These are phyloP conservation scores for Aristolochia californica DNA, from an alignment of 164 flowering plant species.

Conservation along the genomic window DNA sequence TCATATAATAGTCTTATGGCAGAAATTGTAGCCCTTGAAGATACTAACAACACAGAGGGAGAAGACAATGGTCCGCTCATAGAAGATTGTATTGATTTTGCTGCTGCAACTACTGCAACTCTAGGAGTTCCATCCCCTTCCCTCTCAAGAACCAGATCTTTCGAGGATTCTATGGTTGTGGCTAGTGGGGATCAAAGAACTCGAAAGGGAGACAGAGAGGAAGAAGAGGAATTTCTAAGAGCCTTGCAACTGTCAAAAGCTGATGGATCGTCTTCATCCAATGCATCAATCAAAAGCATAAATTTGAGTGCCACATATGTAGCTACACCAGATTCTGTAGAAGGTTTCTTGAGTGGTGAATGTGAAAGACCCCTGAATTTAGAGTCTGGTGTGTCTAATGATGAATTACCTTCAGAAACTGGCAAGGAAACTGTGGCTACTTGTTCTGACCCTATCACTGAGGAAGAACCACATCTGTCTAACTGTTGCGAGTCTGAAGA, in stretches of 20 bases:
- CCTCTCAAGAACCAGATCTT: slow-evolving; percentile 66
- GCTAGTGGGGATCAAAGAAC: slow-evolving; percentile 16
- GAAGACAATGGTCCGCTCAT: slow-evolving; percentile 21
- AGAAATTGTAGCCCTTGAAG: slow-evolving; percentile 79
- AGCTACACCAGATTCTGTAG: slow-evolving; percentile 9
- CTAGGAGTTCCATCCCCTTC: slow-evolving; percentile 91
- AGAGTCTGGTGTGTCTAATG: slow-evolving; percentile 10
- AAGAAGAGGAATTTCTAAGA: slow-evolving; percentile 59
- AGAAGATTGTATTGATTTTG: slow-evolving; percentile 82
- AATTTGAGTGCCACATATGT: slow-evolving; percentile 6
- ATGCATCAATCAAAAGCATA: slow-evolving; percentile 22
- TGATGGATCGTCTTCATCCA: slow-evolving; percentile 16
- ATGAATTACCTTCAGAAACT: slow-evolving; percentile 8
- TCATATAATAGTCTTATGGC: slow-evolving; percentile 80
- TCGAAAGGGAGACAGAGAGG: slow-evolving; percentile 74
- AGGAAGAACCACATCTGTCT: slow-evolving; percentile 17
- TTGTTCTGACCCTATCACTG: slow-evolving; percentile 8
- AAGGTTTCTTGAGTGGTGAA: slow-evolving; percentile 9
- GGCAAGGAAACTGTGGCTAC: slow-evolving; percentile 16
- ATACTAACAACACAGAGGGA: slow-evolving; percentile 24
- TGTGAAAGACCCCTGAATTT: slow-evolving; percentile 3
- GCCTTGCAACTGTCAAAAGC: slow-evolving; percentile 46
- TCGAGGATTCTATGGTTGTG: slow-evolving; percentile 52
- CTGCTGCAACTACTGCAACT: slow-evolving; percentile 94
- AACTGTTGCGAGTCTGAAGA: slow-evolving; percentile 15